Conservation (phyloP, 176 grass and related monocot genomes). For the Cenchrus purpureus region DNA sequence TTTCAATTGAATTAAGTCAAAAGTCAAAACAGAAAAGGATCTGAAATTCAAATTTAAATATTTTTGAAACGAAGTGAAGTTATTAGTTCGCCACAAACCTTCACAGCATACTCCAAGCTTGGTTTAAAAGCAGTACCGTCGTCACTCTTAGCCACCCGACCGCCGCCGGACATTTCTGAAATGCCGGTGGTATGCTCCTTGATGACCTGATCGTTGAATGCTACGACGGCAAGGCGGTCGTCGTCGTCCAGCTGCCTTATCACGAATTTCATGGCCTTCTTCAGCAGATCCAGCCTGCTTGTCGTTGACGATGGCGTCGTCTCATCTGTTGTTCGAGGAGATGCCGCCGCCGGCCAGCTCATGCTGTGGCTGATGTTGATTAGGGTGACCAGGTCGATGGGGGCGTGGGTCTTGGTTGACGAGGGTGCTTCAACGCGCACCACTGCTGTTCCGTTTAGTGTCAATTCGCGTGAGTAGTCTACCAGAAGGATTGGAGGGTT, state of each 20-base stretch:
- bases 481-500: neutral
- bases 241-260: neutral
- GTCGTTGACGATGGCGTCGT: neutral
- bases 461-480: neutral
- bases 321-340: no score
- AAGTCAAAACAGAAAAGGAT: no score
- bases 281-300: neutral
- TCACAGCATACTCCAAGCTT: conserved; percentile 22
- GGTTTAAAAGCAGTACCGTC: neutral
- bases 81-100: neutral
- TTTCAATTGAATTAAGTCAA: no score
- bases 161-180: neutral
- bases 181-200: neutral
- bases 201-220: conserved; percentile 6
- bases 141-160: conserved; percentile 20
- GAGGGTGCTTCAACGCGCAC: conserved; percentile 11
- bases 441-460: neutral
- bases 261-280: conserved; percentile 19
- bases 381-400: neutral
- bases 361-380: neutral
- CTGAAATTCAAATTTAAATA: no score
- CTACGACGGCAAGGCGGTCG: conserved; percentile 2
- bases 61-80: no score
- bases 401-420: neutral
- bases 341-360: neutral